A percentile compares a stretch with the other conserved stretches of the same genome.
phyloP scores from a whole-genome alignment of 73 alveolate species.

The Paramecium biaurelia region DNA sequence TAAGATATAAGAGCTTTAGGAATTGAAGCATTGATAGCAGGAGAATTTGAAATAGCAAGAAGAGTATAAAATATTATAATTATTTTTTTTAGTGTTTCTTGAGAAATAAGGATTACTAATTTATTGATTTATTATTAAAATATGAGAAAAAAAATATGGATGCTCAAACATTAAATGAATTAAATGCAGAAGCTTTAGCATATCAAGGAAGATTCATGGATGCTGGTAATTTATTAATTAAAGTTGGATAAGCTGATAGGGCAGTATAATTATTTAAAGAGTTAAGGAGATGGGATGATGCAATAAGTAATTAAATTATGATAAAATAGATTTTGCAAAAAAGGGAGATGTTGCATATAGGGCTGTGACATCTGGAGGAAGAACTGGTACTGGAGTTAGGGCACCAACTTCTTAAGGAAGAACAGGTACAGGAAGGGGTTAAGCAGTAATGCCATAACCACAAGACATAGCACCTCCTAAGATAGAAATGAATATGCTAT shows the following conservation, averaged over 20 bases:
- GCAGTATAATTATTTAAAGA: slow-evolving; percentile 22
- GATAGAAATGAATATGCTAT: slow-evolving; percentile 6
- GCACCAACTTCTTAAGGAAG: background rate
- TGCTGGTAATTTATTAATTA: slow-evolving; percentile 33
- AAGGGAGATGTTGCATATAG: slow-evolving; percentile 5
- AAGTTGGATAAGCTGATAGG: slow-evolving; percentile 29
- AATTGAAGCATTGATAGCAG: slow-evolving; percentile 55
- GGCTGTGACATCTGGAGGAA: background rate
- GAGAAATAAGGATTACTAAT: slow-evolving; percentile 2
- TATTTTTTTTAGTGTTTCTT: background rate
- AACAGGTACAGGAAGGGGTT: background rate
- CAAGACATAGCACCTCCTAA: slow-evolving; percentile 32
- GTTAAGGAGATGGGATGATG: slow-evolving; percentile 48
- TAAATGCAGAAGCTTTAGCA: slow-evolving; percentile 34
- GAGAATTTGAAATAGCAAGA: slow-evolving; percentile 59
- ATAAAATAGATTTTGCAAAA: background rate
- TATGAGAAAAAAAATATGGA: slow-evolving; percentile 22
- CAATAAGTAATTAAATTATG: background rate
- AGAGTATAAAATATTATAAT: background rate
- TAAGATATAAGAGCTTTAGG: slow-evolving; percentile 44
- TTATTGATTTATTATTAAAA: background rate
- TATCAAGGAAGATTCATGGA: slow-evolving; percentile 39
- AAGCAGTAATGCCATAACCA: background rate
- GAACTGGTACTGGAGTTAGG: slow-evolving; percentile 38
- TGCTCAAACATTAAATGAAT: background rate